Evolutionary conservation across 352 stramenopile genomes (phyloP).

Genomic region (Pythium oligandrum): DNA sequence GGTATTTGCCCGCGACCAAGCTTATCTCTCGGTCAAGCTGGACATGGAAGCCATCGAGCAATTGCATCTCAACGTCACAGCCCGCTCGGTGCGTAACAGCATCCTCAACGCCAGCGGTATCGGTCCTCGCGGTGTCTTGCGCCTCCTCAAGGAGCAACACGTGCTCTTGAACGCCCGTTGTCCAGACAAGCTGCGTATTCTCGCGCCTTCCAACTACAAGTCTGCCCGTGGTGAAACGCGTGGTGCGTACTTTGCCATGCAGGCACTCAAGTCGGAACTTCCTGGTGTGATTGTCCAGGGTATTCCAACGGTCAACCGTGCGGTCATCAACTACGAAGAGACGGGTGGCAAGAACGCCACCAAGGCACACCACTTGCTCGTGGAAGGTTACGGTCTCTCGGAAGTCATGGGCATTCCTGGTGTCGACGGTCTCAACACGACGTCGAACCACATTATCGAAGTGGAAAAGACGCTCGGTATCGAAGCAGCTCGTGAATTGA

Average conservation of each 20-base stretch:
- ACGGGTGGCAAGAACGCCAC: slow-evolving; percentile 43
- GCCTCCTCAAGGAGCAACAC: slow-evolving; percentile 81
- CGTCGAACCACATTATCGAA: slow-evolving; percentile 99
- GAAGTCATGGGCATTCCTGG: slow-evolving; percentile 98
- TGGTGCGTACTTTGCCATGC: slow-evolving; percentile 92
- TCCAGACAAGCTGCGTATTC: slow-evolving; percentile 78
- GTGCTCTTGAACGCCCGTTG: slow-evolving; percentile 80
- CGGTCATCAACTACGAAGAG: slow-evolving; percentile 98
- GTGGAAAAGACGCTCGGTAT: slow-evolving; percentile 96
- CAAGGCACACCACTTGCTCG: slow-evolving; percentile 95
- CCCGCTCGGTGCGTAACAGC: slow-evolving; percentile 84
- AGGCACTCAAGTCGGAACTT: slow-evolving; percentile 94
- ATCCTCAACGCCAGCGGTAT: slow-evolving; percentile 88
- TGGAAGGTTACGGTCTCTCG: slow-evolving; percentile 97
- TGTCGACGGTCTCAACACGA: slow-evolving; percentile 94
- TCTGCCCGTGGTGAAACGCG: slow-evolving; percentile 68
- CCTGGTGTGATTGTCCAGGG: slow-evolving; percentile 97
- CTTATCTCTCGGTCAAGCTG: slow-evolving; percentile 97
- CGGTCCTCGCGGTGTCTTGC: slow-evolving; percentile 57
- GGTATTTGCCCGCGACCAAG: slow-evolving; percentile 91
- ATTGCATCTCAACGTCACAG: slow-evolving; percentile 95
- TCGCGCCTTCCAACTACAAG: slow-evolving; percentile 85
- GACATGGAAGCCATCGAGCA: slow-evolving; percentile 96
- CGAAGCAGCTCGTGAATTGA: slow-evolving; percentile 95
- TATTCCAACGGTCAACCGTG: slow-evolving; percentile 96